Conservation (phyloP, 495 filamentous ascomycete species). For the Lasiosphaeris hirsuta region DNA sequence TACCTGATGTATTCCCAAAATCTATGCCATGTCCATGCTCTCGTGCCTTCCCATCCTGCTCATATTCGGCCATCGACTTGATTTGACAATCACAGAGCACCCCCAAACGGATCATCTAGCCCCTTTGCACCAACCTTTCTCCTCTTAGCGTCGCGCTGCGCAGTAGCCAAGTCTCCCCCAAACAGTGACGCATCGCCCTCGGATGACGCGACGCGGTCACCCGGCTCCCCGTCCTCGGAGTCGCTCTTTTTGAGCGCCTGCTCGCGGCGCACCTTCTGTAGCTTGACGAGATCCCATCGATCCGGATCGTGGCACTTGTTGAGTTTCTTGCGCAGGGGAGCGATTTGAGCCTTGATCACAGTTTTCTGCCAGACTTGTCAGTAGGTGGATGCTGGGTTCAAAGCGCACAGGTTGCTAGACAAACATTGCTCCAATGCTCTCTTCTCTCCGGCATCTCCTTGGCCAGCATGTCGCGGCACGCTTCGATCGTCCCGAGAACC, state of each 20-base stretch:
- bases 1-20: too few relatives aligned
- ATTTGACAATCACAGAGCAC: slow-evolving; percentile 25
- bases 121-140: slow-evolving; percentile 55
- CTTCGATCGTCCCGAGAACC: slow-evolving; percentile 45
- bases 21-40: too few relatives aligned
- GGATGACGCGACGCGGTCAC: slow-evolving; percentile 26
- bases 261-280: slow-evolving; percentile 49
- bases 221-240: slow-evolving; percentile 24
- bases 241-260: slow-evolving; percentile 41
- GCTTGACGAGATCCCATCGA: slow-evolving; percentile 56
- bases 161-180: slow-evolving; percentile 26
- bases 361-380: slow-evolving; percentile 23
- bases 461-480: slow-evolving; percentile 50
- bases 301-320: slow-evolving; percentile 74
- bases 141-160: slow-evolving; percentile 50
- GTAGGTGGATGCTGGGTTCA: background rate
- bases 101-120: slow-evolving; percentile 57
- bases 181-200: slow-evolving; percentile 45
- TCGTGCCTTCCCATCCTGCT: background rate
- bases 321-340: slow-evolving; percentile 67
- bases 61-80: background rate
- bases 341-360: slow-evolving; percentile 40
- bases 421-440: slow-evolving; percentile 42
- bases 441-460: slow-evolving; percentile 43
- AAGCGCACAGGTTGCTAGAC: slow-evolving; percentile 1